phyloP scores from a whole-genome alignment of 2,329 filamentous ascomycete species.

The Pyrenophora tritici-repentis region DNA sequence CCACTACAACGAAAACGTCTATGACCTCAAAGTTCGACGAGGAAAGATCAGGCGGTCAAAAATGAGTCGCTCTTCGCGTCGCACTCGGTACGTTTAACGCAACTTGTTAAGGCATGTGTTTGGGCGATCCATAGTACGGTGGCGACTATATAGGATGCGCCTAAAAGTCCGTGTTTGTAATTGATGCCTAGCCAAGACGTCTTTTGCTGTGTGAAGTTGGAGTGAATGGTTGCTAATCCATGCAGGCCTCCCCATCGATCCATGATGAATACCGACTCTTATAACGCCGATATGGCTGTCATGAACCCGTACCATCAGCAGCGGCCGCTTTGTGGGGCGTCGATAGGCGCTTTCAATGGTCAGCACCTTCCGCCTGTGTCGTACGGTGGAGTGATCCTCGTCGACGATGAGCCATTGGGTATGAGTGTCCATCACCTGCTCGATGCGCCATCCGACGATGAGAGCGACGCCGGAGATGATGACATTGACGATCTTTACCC shows the following conservation, averaged over 20 bases:
- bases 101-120: too few species aligned
- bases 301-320: slow-evolving; percentile 79
- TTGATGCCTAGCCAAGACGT: neutral
- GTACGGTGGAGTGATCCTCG: slow-evolving; percentile 82
- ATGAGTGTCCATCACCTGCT: slow-evolving; percentile 99
- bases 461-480: slow-evolving; percentile 51
- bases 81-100: slow-evolving; percentile 20
- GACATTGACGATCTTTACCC: slow-evolving; percentile 36
- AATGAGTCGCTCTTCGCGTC: slow-evolving; percentile 45
- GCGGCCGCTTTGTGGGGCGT: slow-evolving; percentile 81
- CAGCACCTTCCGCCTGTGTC: slow-evolving; percentile 89
- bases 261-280: slow-evolving; percentile 46
- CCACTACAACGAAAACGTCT: slow-evolving; percentile 67
- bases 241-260: slow-evolving; percentile 43
- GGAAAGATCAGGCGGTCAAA: slow-evolving; percentile 70
- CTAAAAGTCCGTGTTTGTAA: too few species aligned
- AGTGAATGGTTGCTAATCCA: neutral
- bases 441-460: slow-evolving; percentile 65
- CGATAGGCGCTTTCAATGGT: slow-evolving; percentile 87
- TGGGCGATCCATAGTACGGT: too few species aligned
- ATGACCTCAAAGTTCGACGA: slow-evolving; percentile 72
- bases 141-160: too few species aligned
- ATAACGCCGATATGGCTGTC: slow-evolving; percentile 48
- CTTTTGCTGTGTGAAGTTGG: neutral
- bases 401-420: slow-evolving; percentile 83